Evolutionary conservation across 352 stramenopile genomes (phyloP), one percentile per base, ranked within the genome.

Genomic region (Halophytophthora polymorphica): DNA sequence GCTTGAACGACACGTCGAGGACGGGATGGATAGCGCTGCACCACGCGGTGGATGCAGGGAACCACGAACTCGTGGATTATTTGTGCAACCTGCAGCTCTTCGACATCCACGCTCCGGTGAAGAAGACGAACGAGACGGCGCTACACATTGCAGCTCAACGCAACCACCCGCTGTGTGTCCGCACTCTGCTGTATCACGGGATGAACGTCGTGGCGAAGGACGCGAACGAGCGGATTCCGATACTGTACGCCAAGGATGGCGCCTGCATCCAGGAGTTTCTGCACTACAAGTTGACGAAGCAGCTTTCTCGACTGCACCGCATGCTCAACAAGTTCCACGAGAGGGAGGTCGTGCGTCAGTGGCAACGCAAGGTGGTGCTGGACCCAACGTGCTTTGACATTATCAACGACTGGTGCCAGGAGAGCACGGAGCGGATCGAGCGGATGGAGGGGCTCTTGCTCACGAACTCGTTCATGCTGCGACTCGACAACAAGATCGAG

Each of bases 321-420:
- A 80, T 84, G 67, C 41, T 71, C 14, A 31, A 43, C 14, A 78
- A 74, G 33, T 83, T 70, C 18, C 44, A 78, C 25, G 51, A 74
- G 13, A 60, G 63, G 49, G 79, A 69, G 6, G 50, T 80, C 42
- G 61, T 90, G 22, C 53, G 56, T 46, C 58, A 65, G 19, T 88
- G 74, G 77, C 69, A 83, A 43, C 64, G 61, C 4, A 37, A 41
- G 2, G 53, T 87, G 25, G 64, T 66, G 33, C 51, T 51, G 17
- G 71, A 87, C 10, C 61, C 75, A 8, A 69, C 41, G 14, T 82
- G 64, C 22, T 83, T 76, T 41, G 60, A 76, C 38, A 82, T 88
- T 55, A 33, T 90, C 2, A 90, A 90, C 57, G 79, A 90, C 56
- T 86, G 74, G 77, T 83, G 80, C 34, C 64, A 68, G 49, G 49